Conservation (phyloP, 2,329 filamentous ascomycete genomes). For the Aureobasidium subglaciale region DNA sequence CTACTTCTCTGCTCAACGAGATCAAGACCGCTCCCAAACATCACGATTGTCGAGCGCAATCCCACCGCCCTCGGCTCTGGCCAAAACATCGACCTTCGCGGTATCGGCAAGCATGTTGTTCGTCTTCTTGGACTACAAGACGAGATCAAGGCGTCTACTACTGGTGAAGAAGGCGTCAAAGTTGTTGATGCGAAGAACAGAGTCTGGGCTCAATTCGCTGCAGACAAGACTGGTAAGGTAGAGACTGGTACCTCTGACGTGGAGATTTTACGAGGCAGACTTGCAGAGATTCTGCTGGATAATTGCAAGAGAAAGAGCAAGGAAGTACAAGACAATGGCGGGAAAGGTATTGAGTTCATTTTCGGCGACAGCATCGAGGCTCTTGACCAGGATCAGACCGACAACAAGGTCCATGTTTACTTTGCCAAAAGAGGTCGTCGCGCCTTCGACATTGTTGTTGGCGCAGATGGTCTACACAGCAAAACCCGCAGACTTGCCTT, state of each 20-base stretch:
- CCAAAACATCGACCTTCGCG: constrained; percentile 41
- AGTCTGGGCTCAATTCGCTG: constrained; percentile 10
- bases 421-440: constrained; percentile 22
- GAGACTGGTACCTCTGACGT: constrained; percentile 37
- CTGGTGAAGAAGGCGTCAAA: constrained; percentile 35
- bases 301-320: constrained; percentile 20
- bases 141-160: constrained; percentile 29
- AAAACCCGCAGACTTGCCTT: constrained; percentile 24
- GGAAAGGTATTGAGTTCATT: constrained; percentile 24
- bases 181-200: constrained; percentile 26
- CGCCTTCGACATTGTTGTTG: constrained; percentile 26
- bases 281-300: constrained; percentile 39
- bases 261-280: constrained; percentile 50
- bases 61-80: constrained; percentile 34
- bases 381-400: constrained; percentile 23
- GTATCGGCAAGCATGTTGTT: constrained; percentile 35
- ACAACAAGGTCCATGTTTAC: constrained; percentile 21
- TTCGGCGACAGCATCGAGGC: constrained; percentile 24
- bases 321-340: constrained; percentile 21
- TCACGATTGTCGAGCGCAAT: constrained; percentile 41
- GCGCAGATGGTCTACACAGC: constrained; percentile 28
- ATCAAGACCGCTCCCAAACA: constrained; percentile 22
- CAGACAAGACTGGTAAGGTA: constrained; percentile 22
- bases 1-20: constrained; percentile 25
- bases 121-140: constrained; percentile 34